These are phyloP conservation scores for Daedaleopsis nitida DNA, from an alignment of 768 basidiomycete genomes.

Conservation along the genomic window DNA sequence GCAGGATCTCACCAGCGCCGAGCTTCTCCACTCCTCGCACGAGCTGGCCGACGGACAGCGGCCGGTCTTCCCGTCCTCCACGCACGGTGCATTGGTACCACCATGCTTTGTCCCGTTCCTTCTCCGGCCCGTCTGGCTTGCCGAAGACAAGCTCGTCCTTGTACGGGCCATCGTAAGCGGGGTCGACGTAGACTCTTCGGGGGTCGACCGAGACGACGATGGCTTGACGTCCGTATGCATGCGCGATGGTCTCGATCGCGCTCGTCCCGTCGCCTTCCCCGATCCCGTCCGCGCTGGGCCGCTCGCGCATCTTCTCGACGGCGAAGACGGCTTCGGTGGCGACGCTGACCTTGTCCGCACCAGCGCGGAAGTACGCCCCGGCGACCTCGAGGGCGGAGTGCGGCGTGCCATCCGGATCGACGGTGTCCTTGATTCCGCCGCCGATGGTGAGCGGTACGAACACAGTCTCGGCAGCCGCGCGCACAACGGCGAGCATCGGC, in stretches of 20 bases:
- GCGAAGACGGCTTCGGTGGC: constrained; percentile 95
- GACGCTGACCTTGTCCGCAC: constrained; percentile 98
- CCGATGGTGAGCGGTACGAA: constrained; percentile 99
- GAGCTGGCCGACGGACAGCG: constrained; percentile 88
- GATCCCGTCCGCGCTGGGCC: constrained; percentile 30
- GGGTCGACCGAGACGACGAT: constrained; percentile 99
- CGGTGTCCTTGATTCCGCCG: constrained; percentile 94
- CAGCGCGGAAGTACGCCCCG: constrained; percentile 92
- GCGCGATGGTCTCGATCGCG: constrained; percentile 91
- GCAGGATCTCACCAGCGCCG: constrained; percentile 92
- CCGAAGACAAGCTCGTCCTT: constrained; percentile 58
- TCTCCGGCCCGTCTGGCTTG: constrained; percentile 45
- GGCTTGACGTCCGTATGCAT: constrained; percentile 90
- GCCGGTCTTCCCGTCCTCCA: constrained; percentile 83
- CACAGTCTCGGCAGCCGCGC: constrained; percentile 82
- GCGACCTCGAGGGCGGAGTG: constrained; percentile 92
- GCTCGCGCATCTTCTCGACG: constrained; percentile 75
- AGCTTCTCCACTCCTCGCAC: constrained; percentile 86
- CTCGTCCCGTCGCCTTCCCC: constrained; percentile 69
- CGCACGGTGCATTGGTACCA: constrained; percentile 99
- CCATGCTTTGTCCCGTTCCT: constrained; percentile 79
- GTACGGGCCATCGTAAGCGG: constrained; percentile 69
- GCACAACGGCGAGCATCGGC: constrained; percentile 96
- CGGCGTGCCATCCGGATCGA: constrained; percentile 92
- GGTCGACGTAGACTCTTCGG: constrained; percentile 77